A percentile compares a stretch with the other conserved stretches of the same genome.
These are phyloP conservation scores for Apocynum venetum DNA, from an alignment of 257 asterid genomes.

Conservation along the genomic window DNA sequence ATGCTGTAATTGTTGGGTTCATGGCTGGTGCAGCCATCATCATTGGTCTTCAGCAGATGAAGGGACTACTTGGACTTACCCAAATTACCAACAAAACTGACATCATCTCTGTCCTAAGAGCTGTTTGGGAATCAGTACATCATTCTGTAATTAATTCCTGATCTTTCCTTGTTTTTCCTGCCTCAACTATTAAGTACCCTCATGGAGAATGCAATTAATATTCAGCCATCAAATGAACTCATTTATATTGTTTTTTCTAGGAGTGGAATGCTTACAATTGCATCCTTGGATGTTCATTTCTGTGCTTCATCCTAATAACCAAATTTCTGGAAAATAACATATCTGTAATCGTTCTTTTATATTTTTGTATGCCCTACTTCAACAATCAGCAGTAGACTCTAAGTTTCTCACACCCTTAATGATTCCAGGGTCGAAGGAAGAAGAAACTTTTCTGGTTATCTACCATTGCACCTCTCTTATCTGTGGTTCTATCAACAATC, in stretches of 20 bases:
- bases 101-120: constrained; percentile 30
- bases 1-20: constrained; percentile 49
- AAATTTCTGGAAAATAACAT: constrained; percentile 34
- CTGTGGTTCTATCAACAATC: constrained; percentile 34
- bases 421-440: constrained; percentile 31
- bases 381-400: background rate
- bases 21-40: constrained; percentile 53
- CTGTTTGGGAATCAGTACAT: constrained; percentile 27
- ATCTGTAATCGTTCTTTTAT: background rate
- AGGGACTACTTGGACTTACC: constrained; percentile 36
- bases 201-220: background rate
- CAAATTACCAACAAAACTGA: constrained; percentile 36
- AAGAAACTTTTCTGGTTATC: constrained; percentile 41
- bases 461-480: constrained; percentile 35
- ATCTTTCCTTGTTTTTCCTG: background rate
- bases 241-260: background rate
- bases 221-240: background rate
- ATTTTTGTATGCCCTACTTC: background rate
- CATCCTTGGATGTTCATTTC: constrained; percentile 38
- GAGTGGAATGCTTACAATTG: constrained; percentile 36
- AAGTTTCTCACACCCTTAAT: background rate
- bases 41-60: constrained; percentile 45
- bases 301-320: constrained; percentile 32
- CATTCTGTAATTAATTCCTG: constrained; percentile 19
- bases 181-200: background rate